Base-by-base conservation (phyloP, 768 basidiomycete genomes). In the Suillus luteus region DNA sequence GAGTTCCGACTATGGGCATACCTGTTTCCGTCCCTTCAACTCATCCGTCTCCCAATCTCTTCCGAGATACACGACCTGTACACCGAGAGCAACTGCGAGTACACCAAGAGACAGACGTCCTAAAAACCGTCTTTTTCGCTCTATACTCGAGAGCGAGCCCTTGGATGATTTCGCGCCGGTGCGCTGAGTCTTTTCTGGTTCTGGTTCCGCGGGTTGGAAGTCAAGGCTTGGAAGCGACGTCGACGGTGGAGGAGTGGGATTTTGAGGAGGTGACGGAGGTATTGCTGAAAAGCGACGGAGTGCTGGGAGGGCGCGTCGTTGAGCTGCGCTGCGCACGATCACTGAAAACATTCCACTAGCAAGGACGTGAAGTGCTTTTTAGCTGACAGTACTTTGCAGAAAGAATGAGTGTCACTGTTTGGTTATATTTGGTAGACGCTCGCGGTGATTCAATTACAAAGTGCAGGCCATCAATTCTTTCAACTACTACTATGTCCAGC, bases 101-200 rank as follows among this genome's bases (percentile, higher is more conserved):
- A 88, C 51, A 0, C 74, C 85, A 51, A 91, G 71, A 22, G 85
- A 81, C 1, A 87, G 68, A 41, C 90, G 78, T 6, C 85, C 82
- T 69, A 88, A 75, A 65, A 82, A 76, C 66, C 84, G 78, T 64
- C 93, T 82, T 70, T 83, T 83, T 68, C 84, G 82, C 76, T 97
- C 96, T 65, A 89, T 90, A 59, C 88, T 87, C 19, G 91, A 91
- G 60, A 94, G 82, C 15, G 88, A 86, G 59, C 90, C 88, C 69
- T 89, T 91, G 17, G 91, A 89, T 3, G 91, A 93, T 72, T 79
- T 82, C 59, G 92, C 92, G 15, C 92, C 92, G 0, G 92, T 93
- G 59, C 87, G 80, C 64, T 84, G 81, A 40, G 73, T 72, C 61
- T 76, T 73, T 51, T 76, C 74, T 55, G 79, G 75, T 17, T 78